Evolutionary conservation across 2,329 filamentous ascomycete genomes (phyloP), one percentile per base, ranked within the genome.

Genomic region (Ilyonectria mors-panacis): DNA sequence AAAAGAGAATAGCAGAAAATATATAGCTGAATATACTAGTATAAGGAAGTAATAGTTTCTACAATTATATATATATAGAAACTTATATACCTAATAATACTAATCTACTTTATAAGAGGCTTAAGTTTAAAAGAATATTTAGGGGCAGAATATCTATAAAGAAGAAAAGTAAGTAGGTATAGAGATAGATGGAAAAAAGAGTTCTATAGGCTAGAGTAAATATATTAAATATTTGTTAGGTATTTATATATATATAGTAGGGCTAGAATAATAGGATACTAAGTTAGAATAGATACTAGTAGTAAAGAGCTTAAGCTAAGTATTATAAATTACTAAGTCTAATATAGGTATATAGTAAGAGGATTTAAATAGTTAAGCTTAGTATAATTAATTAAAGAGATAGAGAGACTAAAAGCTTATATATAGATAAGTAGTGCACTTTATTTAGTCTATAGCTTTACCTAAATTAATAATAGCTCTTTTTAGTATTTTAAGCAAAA

Each of bases 231-330:
- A 53, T 53, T 4, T 53, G 19, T 53, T 15, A n/a, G 28, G 48
- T 53, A 28, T 53, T 53, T 53, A 30, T n/a, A 15, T 30, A 53
- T n/a, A n/a, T 53, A 53, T 53, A 33, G 23, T 6, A 23, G 15
- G 4, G 4, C 21, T 44, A 44, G 6, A 44, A 21, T 2, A 44
- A 21, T 47, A 47, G 15, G n/a, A n/a, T n/a, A n/a, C n/a, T n/a
- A n/a, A n/a, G n/a, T n/a, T n/a, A n/a, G n/a, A n/a, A n/a, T n/a
- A n/a, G n/a, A n/a, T n/a, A n/a, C n/a, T n/a, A n/a, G n/a, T n/a
- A n/a, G n/a, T n/a, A n/a, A n/a, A n/a, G n/a, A n/a, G n/a, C n/a
- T n/a, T n/a, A n/a, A n/a, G n/a, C n/a, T n/a, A n/a, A n/a, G n/a
- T n/a, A n/a, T n/a, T n/a, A n/a, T n/a, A n/a, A n/a, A n/a, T n/a